These are phyloP conservation scores for Trichocomaceae sp. DNA, from an alignment of 2,329 filamentous ascomycete species.

Conservation along the genomic window DNA sequence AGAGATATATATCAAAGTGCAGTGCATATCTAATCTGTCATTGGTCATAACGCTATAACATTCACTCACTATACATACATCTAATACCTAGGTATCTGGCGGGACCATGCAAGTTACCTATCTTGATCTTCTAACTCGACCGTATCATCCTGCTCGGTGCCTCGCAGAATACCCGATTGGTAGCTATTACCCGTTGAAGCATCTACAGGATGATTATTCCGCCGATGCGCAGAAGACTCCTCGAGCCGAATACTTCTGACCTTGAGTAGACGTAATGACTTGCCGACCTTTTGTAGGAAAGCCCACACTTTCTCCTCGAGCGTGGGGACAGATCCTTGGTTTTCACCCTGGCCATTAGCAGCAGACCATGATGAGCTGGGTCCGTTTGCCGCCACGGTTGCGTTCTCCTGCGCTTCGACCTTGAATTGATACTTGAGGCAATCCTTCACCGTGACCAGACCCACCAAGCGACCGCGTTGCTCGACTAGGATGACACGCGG, in stretches of 20 bases:
- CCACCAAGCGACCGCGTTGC: constrained; percentile 73
- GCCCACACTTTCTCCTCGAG: constrained; percentile 34
- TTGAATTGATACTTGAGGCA: constrained; percentile 97
- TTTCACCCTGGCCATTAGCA: constrained; percentile 10
- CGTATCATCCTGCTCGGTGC: constrained; percentile 19
- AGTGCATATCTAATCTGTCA: constrained; percentile 8
- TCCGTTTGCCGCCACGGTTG: constrained; percentile 29
- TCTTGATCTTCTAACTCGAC: constrained; percentile 11
- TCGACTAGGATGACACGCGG: constrained; percentile 90
- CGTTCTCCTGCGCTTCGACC: constrained; percentile 75
- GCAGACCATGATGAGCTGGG: background rate
- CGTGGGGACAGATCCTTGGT: constrained; percentile 18
- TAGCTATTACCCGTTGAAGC: background rate
- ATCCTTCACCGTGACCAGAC: constrained; percentile 92
- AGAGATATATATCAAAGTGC: background rate
- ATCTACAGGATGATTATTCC: background rate
- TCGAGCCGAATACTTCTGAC: constrained; percentile 8
- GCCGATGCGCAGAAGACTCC: background rate
- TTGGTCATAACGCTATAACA: constrained; percentile 6
- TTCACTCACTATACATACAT: background rate
- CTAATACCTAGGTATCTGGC: too few relatives aligned
- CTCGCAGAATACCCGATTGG: constrained; percentile 18
- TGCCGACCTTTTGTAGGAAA: constrained; percentile 28
- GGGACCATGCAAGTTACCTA: background rate
- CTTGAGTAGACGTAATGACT: constrained; percentile 14